A percentile compares a stretch with the other conserved stretches of the same genome.
phyloP scores from a whole-genome alignment of 2,329 filamentous ascomycete species.

The Fusarium pininemorale region DNA sequence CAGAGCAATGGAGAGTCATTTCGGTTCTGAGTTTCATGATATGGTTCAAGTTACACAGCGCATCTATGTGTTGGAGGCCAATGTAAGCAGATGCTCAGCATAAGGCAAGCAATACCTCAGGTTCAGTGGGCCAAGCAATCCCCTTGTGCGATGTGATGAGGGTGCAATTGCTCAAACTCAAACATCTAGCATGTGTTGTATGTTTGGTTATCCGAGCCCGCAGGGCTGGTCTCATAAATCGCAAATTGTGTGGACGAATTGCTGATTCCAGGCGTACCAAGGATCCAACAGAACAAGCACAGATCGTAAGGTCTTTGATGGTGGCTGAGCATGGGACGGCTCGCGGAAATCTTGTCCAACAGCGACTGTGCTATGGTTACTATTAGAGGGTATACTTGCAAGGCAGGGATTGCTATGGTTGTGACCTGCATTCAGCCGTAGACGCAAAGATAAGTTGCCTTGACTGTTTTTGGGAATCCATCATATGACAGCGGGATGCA shows the following conservation, averaged over 20 bases:
- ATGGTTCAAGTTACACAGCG: slow-evolving; percentile 6
- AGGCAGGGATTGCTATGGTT: background rate
- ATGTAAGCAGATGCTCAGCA: background rate
- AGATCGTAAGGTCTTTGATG: background rate
- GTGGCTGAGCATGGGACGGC: background rate
- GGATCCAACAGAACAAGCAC: background rate
- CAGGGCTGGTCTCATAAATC: slow-evolving; percentile 12
- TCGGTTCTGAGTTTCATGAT: slow-evolving; percentile 15
- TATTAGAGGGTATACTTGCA: background rate
- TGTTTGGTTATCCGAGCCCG: slow-evolving; percentile 22
- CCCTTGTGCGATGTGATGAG: slow-evolving; percentile 30
- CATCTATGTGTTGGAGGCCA: background rate
- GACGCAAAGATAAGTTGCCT: background rate
- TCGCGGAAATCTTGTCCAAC: slow-evolving; percentile 1
- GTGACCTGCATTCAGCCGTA: background rate
- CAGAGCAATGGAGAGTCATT: background rate
- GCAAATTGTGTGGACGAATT: slow-evolving; percentile 8
- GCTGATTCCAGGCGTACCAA: background rate
- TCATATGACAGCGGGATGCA: background rate
- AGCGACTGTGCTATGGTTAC: background rate
- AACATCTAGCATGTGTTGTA: slow-evolving; percentile 25
- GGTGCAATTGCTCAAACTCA: slow-evolving; percentile 22
- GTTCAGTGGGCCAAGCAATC: slow-evolving; percentile 1
- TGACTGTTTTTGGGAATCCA: background rate
- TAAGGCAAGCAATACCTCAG: slow-evolving; percentile 7